Evolutionary conservation across 2,329 filamentous ascomycete genomes (phyloP).

Genomic region (Colletotrichum sp.): DNA sequence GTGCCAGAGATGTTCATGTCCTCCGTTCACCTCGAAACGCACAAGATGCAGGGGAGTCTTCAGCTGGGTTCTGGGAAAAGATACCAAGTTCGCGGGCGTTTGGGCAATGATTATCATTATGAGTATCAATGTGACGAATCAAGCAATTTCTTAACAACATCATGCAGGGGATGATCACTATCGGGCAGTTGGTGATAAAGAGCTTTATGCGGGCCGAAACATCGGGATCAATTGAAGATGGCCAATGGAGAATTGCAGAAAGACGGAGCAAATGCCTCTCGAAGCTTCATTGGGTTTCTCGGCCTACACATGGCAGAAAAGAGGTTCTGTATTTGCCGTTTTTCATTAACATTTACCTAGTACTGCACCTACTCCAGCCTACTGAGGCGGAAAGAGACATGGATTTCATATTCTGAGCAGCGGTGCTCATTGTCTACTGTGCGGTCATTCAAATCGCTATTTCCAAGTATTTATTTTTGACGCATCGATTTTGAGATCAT

Average conservation of each 20-base stretch:
- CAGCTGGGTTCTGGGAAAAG: background rate
- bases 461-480: background rate
- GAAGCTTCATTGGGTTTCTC: background rate
- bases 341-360: background rate
- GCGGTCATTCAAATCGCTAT: background rate
- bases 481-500: background rate
- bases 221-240: accelerated
- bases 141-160: background rate
- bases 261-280: background rate
- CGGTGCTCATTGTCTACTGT: background rate
- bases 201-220: background rate
- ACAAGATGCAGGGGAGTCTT: background rate
- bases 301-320: background rate
- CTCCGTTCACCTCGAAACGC: background rate
- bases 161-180: background rate
- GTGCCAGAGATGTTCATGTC: background rate
- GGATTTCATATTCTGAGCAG: background rate
- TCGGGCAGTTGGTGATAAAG: background rate
- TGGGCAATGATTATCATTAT: background rate
- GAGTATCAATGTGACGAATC: background rate
- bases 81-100: background rate
- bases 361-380: background rate
- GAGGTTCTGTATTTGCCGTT: background rate
- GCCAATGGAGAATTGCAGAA: background rate
- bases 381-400: background rate